Evolutionary conservation across 257 asterid species (phyloP).

Genomic region (Rauvolfia tetraphylla): DNA sequence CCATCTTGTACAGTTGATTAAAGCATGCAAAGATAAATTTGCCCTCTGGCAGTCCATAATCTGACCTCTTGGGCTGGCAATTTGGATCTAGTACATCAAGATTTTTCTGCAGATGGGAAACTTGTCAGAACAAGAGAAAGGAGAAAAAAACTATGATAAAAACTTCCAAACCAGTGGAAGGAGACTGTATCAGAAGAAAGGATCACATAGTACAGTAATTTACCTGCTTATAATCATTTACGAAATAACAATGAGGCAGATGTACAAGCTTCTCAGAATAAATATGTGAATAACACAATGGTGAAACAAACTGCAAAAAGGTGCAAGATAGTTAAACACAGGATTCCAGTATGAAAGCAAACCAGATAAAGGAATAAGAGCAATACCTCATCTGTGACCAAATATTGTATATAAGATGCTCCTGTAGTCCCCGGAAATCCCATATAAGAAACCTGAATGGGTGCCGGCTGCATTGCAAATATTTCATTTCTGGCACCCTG

Average conservation of each 20-base stretch:
- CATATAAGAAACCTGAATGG: constrained; percentile 99
- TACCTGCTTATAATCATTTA: constrained; percentile 97
- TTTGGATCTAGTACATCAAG: constrained; percentile 81
- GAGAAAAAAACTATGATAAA: background rate
- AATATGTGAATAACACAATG: constrained; percentile 66
- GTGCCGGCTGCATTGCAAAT: constrained; percentile 99
- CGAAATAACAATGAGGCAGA: constrained; percentile 97
- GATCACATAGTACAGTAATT: background rate
- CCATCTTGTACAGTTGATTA: constrained; percentile 99
- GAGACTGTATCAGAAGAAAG: background rate
- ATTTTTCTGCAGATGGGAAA: constrained; percentile 55
- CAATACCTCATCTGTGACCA: constrained; percentile 92
- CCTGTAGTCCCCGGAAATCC: constrained; percentile 99
- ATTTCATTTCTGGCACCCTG: constrained; percentile 99
- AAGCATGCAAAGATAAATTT: constrained; percentile 96
- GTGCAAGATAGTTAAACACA: background rate
- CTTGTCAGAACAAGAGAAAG: constrained; percentile 3
- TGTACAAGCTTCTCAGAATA: constrained; percentile 95
- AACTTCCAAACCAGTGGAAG: background rate
- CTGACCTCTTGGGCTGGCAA: constrained; percentile 81
- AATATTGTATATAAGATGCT: constrained; percentile 83
- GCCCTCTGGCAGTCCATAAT: constrained; percentile 91
- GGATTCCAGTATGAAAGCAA: constrained; percentile 7
- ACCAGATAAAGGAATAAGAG: constrained; percentile 2
- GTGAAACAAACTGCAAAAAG: constrained; percentile 84